Evolutionary conservation across 345 rosid genomes (phyloP).

Genomic region (Turnera subulata): DNA sequence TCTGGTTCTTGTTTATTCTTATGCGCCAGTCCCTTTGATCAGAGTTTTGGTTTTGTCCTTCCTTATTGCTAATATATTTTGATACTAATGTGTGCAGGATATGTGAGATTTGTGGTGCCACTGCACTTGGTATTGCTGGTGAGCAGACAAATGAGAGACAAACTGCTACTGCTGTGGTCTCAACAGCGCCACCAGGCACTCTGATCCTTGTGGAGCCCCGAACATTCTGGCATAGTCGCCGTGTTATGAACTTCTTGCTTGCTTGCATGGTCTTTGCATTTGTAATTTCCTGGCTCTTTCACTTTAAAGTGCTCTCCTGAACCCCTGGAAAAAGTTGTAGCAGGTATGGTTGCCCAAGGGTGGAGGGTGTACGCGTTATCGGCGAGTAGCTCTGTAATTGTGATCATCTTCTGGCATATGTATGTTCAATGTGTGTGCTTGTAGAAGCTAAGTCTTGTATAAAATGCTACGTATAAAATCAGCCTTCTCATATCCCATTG

Average conservation of each 20-base stretch:
- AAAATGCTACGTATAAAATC: too few species aligned
- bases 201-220: conserved; percentile 35
- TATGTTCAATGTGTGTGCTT: too few species aligned
- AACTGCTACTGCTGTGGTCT: conserved; percentile 10
- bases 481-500: too few species aligned
- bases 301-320: conserved; percentile 37
- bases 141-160: conserved; percentile 34
- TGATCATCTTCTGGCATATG: too few species aligned
- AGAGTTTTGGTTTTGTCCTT: too few species aligned
- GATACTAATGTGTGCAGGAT: conserved; percentile 31
- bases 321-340: not conserved
- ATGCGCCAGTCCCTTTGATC: too few species aligned
- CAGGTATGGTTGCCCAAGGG: not conserved
- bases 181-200: conserved; percentile 31
- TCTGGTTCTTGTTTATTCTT: not conserved
- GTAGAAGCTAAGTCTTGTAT: too few species aligned
- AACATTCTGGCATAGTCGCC: conserved; percentile 57
- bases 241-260: conserved; percentile 54
- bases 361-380: too few species aligned
- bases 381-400: too few species aligned
- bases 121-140: conserved; percentile 43
- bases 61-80: too few species aligned
- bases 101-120: conserved; percentile 64
- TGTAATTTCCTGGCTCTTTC: conserved; percentile 65
- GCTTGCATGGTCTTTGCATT: conserved; percentile 60